Evolutionary conservation across 2,329 filamentous ascomycete genomes (phyloP), one percentile per base, ranked within the genome.

Genomic region (Alternaria incomplexa): DNA sequence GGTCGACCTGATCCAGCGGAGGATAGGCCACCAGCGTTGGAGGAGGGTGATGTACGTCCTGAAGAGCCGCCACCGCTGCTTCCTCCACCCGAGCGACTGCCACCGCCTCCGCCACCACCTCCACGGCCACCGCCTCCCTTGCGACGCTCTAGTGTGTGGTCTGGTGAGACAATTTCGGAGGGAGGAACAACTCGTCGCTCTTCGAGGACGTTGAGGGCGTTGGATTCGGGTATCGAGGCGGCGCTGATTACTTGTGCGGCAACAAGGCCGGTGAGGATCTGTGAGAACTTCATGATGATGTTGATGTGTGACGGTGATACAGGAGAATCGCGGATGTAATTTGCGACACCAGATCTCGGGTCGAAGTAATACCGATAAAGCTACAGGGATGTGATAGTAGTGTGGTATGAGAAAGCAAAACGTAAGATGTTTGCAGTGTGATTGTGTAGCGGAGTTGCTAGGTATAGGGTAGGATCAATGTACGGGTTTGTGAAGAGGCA

Each of bases 1-100:
- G 62, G 7, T 81, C 71, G 1, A 85, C 90, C 90, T 55, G 85
- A 86, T 62, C 90, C 90, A 7, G 83, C 79, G 5, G 79, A 83
- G 4, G 89, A 89, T 9, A 72, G 40, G 28, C 81, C 80, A 47
- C 81, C 81, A 6, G 67, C 44, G 15, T 74, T 77, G 17, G 79
- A 80, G 40, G 65, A 70, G 11, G 64, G 8, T 12, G 62, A 65
- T 8, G 75, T 69, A n/a, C 73, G 65, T 20, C 69, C 62, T 7
- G 48, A 30, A 10, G 48, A 22, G 56, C 66, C 61, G 52, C 60
- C 48, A 25, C 65, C 44, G 7, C 60, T 36, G 11, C 61, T 61
- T 11, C 58, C 58, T 32, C 63, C 20, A 11, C 67, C 50, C 17
- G 65, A 61, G 23, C 65, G 54, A 17, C 69, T 58, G 52, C 74